Percentiles rank a stretch among this genome's conserved stretches.
phyloP scores from a whole-genome alignment of 306 rosid species.

The Malus sieversii region DNA sequence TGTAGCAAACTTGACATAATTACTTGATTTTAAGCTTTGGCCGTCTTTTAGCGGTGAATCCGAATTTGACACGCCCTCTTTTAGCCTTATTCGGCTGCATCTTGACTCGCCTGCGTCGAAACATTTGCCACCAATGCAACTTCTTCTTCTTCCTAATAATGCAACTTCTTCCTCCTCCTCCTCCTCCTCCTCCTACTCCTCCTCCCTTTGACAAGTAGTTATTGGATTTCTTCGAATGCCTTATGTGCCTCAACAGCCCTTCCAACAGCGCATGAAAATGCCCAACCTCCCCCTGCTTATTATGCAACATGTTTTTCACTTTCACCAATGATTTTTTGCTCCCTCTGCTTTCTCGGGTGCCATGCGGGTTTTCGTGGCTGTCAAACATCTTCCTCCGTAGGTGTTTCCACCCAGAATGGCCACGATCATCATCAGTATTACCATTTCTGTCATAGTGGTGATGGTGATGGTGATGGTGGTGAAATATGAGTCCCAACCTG shows the following conservation, averaged over 20 bases:
- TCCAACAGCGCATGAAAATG: conserved; percentile 48
- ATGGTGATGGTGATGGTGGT: conserved; percentile 67
- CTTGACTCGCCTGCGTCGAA: conserved; percentile 33
- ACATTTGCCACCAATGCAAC: conserved; percentile 46
- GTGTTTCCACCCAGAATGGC: conserved; percentile 38
- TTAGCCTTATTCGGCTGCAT: conserved; percentile 22
- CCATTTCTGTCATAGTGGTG: conserved; percentile 21
- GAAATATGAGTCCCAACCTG: conserved; percentile 65
- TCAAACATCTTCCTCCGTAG: conserved; percentile 34
- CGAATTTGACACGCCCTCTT: conserved; percentile 35
- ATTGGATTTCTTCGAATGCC: conserved; percentile 32
- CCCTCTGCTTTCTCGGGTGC: not conserved
- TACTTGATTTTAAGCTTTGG: conserved; percentile 15
- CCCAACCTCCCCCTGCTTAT: conserved; percentile 29
- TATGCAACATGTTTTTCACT: conserved; percentile 5
- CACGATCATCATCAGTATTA: not conserved
- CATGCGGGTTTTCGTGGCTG: conserved; percentile 8
- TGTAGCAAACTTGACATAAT: not conserved
- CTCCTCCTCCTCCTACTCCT: not conserved
- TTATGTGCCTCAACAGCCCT: conserved; percentile 44
- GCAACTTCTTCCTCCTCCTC: conserved; percentile 32
- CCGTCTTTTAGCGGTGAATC: conserved; percentile 28
- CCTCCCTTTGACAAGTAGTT: not conserved
- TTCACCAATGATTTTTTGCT: conserved; percentile 17
- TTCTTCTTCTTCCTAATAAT: conserved; percentile 27